phyloP scores from a whole-genome alignment of 2,329 filamentous ascomycete species.

The Microcera coccophila region DNA sequence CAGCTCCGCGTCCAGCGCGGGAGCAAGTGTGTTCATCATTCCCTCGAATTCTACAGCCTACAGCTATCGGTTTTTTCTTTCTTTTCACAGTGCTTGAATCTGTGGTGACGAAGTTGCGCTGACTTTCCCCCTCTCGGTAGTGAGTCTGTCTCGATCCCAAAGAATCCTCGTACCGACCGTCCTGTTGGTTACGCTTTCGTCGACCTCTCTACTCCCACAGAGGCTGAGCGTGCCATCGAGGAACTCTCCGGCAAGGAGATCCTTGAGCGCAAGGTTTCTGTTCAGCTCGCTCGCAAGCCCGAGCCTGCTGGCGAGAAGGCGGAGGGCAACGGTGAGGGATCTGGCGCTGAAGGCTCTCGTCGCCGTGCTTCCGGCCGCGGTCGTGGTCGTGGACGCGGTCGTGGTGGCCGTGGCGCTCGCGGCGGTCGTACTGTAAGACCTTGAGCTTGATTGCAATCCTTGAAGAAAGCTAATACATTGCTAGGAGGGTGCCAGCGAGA shows the following conservation, averaged over 20 bases:
- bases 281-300: constrained; percentile 96
- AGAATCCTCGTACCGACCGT: constrained; percentile 97
- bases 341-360: constrained; percentile 62
- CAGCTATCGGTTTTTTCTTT: too few species aligned
- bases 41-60: too few species aligned
- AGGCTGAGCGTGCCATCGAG: constrained; percentile 91
- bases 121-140: constrained; percentile 48
- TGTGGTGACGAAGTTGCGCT: constrained; percentile 22
- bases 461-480: constrained; percentile 8
- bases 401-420: constrained; percentile 62
- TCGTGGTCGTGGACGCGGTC: constrained; percentile 66
- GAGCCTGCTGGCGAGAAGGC: constrained; percentile 76
- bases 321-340: constrained; percentile 74
- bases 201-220: constrained; percentile 88
- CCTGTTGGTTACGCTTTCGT: constrained; percentile 99
- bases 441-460: constrained; percentile 12
- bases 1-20: too few species aligned
- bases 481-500: constrained; percentile 39
- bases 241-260: constrained; percentile 98
- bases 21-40: too few species aligned
- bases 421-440: constrained; percentile 44
- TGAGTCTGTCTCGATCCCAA: constrained; percentile 97
- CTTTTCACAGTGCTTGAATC: too few species aligned
- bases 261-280: constrained; percentile 96
- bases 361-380: constrained; percentile 61